phyloP scores from a whole-genome alignment of 208 protist genomes.

The Sergeia podlipaevii region DNA sequence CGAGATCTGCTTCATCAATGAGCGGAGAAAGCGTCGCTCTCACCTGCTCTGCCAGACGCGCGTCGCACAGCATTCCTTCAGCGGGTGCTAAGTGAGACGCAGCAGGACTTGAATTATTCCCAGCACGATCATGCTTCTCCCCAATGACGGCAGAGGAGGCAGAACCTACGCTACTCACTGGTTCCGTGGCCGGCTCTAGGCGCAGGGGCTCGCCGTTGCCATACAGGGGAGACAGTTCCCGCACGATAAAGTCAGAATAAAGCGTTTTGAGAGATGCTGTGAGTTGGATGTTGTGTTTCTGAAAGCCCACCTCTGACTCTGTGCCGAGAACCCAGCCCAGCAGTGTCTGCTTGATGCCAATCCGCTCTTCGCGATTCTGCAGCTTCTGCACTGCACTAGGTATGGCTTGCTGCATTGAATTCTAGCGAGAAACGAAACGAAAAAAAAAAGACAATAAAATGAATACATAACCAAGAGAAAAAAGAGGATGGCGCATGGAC shows the following conservation, averaged over 20 bases:
- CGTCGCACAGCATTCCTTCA: too few relatives aligned
- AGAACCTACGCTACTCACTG: too few relatives aligned
- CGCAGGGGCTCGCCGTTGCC: constrained; percentile 50
- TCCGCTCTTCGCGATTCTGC: constrained; percentile 38
- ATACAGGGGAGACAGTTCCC: constrained; percentile 68
- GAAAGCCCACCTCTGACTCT: not conserved
- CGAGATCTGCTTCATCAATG: constrained; percentile 41
- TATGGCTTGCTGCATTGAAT: not conserved
- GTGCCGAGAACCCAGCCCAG: constrained; percentile 22
- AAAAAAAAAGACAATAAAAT: not conserved
- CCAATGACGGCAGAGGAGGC: too few relatives aligned
- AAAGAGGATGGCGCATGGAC: not conserved
- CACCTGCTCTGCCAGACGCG: too few relatives aligned
- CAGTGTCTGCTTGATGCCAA: constrained; percentile 55
- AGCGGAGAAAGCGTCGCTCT: constrained; percentile 11
- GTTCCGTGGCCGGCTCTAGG: constrained; percentile 32
- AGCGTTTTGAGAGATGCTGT: constrained; percentile 74
- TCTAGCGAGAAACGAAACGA: constrained; percentile 2
- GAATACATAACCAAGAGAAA: not conserved
- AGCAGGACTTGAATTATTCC: too few relatives aligned
- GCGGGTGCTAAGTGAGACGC: too few relatives aligned
- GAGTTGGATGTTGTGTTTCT: constrained; percentile 1
- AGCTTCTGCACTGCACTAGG: not conserved
- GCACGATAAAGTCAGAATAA: constrained; percentile 87
- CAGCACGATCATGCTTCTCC: too few relatives aligned